phyloP scores from a whole-genome alignment of 2,329 filamentous ascomycete species.

The Aureobasidium sp. region DNA sequence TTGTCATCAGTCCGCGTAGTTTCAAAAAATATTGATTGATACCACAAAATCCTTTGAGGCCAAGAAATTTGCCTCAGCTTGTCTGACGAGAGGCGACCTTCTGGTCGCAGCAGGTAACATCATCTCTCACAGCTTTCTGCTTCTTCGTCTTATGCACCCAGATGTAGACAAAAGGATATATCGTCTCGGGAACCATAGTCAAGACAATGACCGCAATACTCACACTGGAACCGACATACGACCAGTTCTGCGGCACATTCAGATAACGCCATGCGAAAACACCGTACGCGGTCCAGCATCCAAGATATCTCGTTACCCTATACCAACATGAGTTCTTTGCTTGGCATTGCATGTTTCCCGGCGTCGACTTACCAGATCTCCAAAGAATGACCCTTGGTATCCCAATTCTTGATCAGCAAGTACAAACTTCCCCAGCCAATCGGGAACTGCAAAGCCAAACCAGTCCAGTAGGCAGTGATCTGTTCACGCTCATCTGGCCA shows the following conservation, averaged over 20 bases:
- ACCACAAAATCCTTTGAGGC: too few relatives aligned
- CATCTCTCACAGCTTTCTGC: background rate
- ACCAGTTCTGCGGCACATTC: conserved; percentile 34
- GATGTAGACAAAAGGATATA: conserved; percentile 35
- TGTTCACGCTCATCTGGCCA: conserved; percentile 36
- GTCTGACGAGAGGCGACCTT: background rate
- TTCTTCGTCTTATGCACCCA: conserved; percentile 21
- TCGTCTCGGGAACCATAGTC: conserved; percentile 33
- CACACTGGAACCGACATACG: conserved; percentile 30
- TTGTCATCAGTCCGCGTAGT: too few relatives aligned
- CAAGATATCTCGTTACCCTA: conserved; percentile 34
- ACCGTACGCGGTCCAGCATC: conserved; percentile 32
- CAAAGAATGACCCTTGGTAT: conserved; percentile 33
- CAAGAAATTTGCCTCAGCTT: too few relatives aligned
- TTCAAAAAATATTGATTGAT: too few relatives aligned
- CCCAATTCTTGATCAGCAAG: conserved; percentile 25
- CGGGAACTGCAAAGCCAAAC: conserved; percentile 31
- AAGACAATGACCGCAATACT: conserved; percentile 30
- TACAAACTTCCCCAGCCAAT: conserved; percentile 32
- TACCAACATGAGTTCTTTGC: background rate
- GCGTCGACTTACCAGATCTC: conserved; percentile 32
- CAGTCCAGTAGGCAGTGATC: conserved; percentile 36
- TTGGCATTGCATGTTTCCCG: background rate
- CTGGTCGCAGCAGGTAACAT: background rate
- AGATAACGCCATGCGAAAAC: conserved; percentile 35